Base-by-base conservation (phyloP, 2,329 filamentous ascomycete species). In the Alternaria rosae region DNA sequence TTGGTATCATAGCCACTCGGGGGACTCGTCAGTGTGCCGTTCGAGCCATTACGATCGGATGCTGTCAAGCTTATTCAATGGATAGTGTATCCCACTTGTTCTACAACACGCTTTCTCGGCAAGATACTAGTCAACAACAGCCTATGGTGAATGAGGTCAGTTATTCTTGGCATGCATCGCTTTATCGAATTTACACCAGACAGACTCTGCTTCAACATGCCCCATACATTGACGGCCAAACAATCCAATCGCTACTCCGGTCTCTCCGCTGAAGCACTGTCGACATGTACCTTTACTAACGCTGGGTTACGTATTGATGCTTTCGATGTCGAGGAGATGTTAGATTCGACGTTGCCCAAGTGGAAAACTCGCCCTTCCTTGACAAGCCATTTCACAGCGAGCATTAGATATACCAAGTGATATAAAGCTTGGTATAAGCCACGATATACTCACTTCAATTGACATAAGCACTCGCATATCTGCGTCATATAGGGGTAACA, bases 1-100 rank as follows among this genome's bases (percentile, higher is more conserved):
- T 78, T 1, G 73, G 69, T 20, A 17, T 38, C 35, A 17, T 17
- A 38, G 76, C 77, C 13, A 78, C 76, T n/a, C n/a, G 67, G 66
- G 7, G 73, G 71, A 28, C 63, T 80, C 11, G 68, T 79, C 11
- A 60, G 61, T 43, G 72, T 71, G 12, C 66, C 72, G 13, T 64
- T 74, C 17, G 65, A 65, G 10, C 69, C 71, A 11, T 54, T 35
- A 17, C 64, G 69, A 41, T 48, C 65, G 5, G 62, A 69, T 5
- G 59, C 59, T 25, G 65, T 68, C 58, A 75, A 69, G 53, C 65
- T 62, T 54, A 70, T 54, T 74, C 69, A 25, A 71, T 50, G 7
- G 71, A 70, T 47, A 38, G 63, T 12, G 62, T 72, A 17, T 65
- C 69, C 17, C 59, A 52, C 25, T 35, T 74, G 15, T 44, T 71